Conservation (phyloP, 1,139 yeast species). For the Geotrichum bryndzae region DNA sequence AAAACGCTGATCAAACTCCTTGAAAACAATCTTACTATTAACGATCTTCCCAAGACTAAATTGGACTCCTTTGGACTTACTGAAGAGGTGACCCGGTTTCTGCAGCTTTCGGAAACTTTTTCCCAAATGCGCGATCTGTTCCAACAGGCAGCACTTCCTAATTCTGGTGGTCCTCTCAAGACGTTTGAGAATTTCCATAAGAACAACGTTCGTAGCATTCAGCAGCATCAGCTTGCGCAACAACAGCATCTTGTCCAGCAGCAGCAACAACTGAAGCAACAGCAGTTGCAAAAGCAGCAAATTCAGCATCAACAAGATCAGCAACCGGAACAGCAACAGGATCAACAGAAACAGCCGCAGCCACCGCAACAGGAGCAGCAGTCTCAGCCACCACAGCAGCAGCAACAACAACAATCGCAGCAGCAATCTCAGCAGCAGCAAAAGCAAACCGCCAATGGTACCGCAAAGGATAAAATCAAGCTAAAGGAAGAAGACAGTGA, state of each 20-base stretch:
- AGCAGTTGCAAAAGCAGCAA: background rate
- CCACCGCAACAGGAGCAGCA: slow-evolving; percentile 5
- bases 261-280: slow-evolving; percentile 3
- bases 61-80: slow-evolving; percentile 51
- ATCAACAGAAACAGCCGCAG: slow-evolving; percentile 10
- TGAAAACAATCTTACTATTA: background rate
- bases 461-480: slow-evolving; percentile 18
- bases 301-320: background rate
- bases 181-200: slow-evolving; percentile 47
- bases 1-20: background rate
- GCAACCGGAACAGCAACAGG: background rate
- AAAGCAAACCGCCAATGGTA: background rate
- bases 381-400: slow-evolving; percentile 1
- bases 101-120: slow-evolving; percentile 76
- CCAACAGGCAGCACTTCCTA: slow-evolving; percentile 45
- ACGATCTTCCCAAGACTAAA: background rate
- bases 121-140: slow-evolving; percentile 59
- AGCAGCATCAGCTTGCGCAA: slow-evolving; percentile 23
- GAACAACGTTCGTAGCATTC: slow-evolving; percentile 21
- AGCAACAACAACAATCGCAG: background rate
- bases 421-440: background rate
- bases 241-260: slow-evolving; percentile 18
- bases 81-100: slow-evolving; percentile 56
- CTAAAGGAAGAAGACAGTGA: slow-evolving; percentile 16
- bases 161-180: slow-evolving; percentile 51